These are phyloP conservation scores for Helotiales sp. DNA, from an alignment of 2,329 filamentous ascomycete species.

Conservation along the genomic window DNA sequence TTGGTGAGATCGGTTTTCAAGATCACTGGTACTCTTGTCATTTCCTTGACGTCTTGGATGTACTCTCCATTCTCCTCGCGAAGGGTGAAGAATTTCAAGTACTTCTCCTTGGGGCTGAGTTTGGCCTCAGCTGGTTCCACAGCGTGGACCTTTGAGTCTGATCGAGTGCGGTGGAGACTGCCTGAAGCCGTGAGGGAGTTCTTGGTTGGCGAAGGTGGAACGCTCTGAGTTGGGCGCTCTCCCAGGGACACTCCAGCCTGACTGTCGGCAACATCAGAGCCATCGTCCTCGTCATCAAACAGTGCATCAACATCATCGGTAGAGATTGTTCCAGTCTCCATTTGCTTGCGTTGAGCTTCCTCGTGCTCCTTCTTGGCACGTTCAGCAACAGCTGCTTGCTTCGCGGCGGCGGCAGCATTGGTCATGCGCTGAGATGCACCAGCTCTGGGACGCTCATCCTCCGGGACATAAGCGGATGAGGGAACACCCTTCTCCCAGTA, in stretches of 20 bases:
- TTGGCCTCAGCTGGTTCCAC: conserved; percentile 78
- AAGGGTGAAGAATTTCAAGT: conserved; percentile 85
- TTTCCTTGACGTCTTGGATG: conserved; percentile 97
- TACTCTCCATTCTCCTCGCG: conserved; percentile 93
- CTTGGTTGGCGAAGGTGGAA: conserved; percentile 86
- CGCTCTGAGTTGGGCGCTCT: conserved; percentile 92
- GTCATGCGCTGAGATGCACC: conserved; percentile 73
- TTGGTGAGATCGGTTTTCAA: conserved; percentile 97
- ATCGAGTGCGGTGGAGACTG: conserved; percentile 83
- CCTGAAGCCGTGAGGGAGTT: conserved; percentile 69
- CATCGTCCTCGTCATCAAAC: conserved; percentile 86
- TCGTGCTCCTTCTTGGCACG: conserved; percentile 84
- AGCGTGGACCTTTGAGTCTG: conserved; percentile 87
- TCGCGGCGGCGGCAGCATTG: conserved; percentile 76
- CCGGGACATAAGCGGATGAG: conserved; percentile 92
- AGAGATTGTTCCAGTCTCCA: conserved; percentile 91
- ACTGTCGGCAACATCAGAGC: conserved; percentile 85
- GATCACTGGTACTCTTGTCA: conserved; percentile 97
- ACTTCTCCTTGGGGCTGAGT: conserved; percentile 94
- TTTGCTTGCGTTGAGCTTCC: conserved; percentile 89
- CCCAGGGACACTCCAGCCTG: conserved; percentile 88
- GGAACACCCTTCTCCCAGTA: conserved; percentile 99
- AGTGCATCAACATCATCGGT: conserved; percentile 93
- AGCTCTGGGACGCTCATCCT: conserved; percentile 93
- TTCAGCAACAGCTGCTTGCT: conserved; percentile 81